Conservation (phyloP, 163 green algal species). For the Scenedesmus sp. region DNA sequence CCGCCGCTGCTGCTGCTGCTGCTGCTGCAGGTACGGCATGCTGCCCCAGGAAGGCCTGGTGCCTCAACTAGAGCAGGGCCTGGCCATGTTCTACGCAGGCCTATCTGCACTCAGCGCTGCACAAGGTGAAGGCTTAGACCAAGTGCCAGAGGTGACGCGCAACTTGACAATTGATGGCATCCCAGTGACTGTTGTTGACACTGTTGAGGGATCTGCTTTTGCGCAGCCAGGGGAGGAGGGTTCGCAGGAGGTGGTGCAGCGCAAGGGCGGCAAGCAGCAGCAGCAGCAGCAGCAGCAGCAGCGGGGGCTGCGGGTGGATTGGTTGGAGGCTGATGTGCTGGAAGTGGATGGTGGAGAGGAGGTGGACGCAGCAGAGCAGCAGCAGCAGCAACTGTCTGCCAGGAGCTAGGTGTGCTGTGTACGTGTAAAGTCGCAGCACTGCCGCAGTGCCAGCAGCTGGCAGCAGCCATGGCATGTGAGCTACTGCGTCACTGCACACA, state of each 20-base stretch:
- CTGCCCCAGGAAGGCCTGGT: slow-evolving; percentile 33
- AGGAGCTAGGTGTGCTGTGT: neutral
- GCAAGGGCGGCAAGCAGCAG: slow-evolving; percentile 3
- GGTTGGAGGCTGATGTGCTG: neutral
- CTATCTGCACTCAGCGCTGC: slow-evolving; percentile 27
- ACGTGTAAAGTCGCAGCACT: neutral
- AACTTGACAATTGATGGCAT: slow-evolving; percentile 36
- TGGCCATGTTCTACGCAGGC: slow-evolving; percentile 45
- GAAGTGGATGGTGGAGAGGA: neutral
- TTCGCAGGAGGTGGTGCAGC: neutral
- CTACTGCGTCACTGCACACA: too few species aligned
- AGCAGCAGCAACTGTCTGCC: neutral
- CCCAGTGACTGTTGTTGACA: slow-evolving; percentile 46
- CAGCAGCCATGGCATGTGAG: too few species aligned
- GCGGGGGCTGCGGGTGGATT: neutral
- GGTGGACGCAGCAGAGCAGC: neutral
- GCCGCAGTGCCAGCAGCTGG: too few species aligned
- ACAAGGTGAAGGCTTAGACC: neutral
- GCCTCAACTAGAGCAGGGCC: slow-evolving; percentile 25
- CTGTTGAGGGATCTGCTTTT: slow-evolving; percentile 29
- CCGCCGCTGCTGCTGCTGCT: neutral
- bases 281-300: slow-evolving; percentile 26
- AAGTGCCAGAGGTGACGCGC: slow-evolving; percentile 32
- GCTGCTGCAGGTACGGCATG: slow-evolving; percentile 39
- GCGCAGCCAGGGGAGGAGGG: neutral